A percentile compares a stretch with the other conserved stretches of the same genome.
Conservation (phyloP, 257 asterid genomes). For the Apocynum venetum region DNA sequence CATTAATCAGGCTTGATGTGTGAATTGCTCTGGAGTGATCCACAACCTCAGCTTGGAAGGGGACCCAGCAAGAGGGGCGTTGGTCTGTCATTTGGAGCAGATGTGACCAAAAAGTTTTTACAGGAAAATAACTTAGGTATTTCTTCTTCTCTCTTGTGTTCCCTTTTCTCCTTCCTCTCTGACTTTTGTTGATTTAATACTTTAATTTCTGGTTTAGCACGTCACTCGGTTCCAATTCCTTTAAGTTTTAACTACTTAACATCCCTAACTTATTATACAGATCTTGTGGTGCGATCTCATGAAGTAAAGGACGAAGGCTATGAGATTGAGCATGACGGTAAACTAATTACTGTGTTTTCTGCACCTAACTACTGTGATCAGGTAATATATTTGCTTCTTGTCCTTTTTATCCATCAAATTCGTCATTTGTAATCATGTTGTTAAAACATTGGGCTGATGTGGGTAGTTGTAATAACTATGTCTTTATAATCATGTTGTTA, state of each 20-base stretch:
- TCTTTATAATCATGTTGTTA: too few relatives aligned
- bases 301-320: slow-evolving; percentile 99
- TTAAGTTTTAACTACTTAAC: background rate
- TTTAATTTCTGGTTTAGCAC: background rate
- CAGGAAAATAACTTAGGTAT: slow-evolving; percentile 84
- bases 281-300: slow-evolving; percentile 96
- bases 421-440: background rate
- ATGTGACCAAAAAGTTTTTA: slow-evolving; percentile 85
- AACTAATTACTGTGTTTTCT: slow-evolving; percentile 93
- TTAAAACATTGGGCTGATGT: background rate
- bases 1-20: slow-evolving; percentile 82
- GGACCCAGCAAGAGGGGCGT: slow-evolving; percentile 99
- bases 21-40: slow-evolving; percentile 99
- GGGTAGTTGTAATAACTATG: background rate
- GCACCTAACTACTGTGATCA: slow-evolving; percentile 99
- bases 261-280: slow-evolving; percentile 34
- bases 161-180: background rate
- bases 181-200: background rate
- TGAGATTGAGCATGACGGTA: slow-evolving; percentile 95
- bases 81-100: slow-evolving; percentile 92
- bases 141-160: slow-evolving; percentile 7
- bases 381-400: slow-evolving; percentile 43
- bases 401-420: slow-evolving; percentile 9
- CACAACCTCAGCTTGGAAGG: slow-evolving; percentile 97
- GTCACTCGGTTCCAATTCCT: background rate